Percentiles rank a stretch among this genome's conserved stretches.
phyloP scores from a whole-genome alignment of 106 monocot species.

The Posidonia australis region DNA sequence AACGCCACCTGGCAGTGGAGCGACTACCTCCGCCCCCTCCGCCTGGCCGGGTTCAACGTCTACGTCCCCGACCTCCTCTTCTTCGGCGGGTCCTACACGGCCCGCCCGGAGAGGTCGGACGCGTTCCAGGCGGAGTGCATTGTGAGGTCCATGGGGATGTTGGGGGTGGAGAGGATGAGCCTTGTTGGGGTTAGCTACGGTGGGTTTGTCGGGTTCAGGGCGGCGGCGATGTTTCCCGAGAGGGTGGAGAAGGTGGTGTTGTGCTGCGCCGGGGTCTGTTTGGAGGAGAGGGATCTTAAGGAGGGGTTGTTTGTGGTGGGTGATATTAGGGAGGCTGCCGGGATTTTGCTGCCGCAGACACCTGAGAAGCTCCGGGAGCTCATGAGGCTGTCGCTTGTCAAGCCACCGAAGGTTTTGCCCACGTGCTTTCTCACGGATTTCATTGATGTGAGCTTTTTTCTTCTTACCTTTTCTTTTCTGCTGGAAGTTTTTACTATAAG shows the following conservation, averaged over 20 bases:
- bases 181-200: constrained; percentile 69
- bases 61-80: constrained; percentile 54
- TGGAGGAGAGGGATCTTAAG: constrained; percentile 60
- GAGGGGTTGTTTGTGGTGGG: constrained; percentile 54
- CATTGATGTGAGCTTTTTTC: constrained; percentile 35
- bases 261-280: constrained; percentile 57
- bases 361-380: constrained; percentile 54
- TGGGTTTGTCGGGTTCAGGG: constrained; percentile 66
- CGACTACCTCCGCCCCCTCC: constrained; percentile 30
- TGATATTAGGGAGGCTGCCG: constrained; percentile 38
- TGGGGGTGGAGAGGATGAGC: constrained; percentile 29
- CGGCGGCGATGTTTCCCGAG: constrained; percentile 46
- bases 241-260: constrained; percentile 53
- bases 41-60: constrained; percentile 18
- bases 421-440: constrained; percentile 64
- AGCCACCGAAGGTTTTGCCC: constrained; percentile 37
- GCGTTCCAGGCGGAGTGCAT: constrained; percentile 56
- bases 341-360: constrained; percentile 55
- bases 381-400: constrained; percentile 42
- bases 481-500: too few species aligned
- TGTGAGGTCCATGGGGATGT: constrained; percentile 33
- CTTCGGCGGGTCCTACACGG: constrained; percentile 55
- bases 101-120: constrained; percentile 48
- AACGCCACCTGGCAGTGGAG: constrained; percentile 49
- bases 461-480: too few species aligned